phyloP scores from a whole-genome alignment of 176 grass and related monocot species.

The Alopecurus myosuroides region DNA sequence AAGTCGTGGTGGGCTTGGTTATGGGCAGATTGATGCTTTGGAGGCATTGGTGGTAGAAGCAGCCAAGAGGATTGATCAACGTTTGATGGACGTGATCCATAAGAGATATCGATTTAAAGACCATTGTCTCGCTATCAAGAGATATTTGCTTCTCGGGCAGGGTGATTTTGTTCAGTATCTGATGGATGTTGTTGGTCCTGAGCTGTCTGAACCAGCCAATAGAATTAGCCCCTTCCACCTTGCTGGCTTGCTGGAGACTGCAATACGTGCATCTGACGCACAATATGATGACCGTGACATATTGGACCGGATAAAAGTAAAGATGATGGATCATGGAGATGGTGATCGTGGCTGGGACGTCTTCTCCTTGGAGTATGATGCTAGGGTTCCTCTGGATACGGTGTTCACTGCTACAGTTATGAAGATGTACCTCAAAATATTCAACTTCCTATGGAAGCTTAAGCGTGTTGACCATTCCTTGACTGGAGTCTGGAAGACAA shows the following conservation, averaged over 20 bases:
- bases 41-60: conserved; percentile 87
- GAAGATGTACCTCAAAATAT: conserved; percentile 93
- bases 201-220: conserved; percentile 93
- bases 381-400: conserved; percentile 73
- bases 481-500: conserved; percentile 83
- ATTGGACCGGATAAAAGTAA: conserved; percentile 82
- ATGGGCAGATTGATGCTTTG: conserved; percentile 85
- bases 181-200: conserved; percentile 90
- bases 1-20: conserved; percentile 70
- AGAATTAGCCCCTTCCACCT: conserved; percentile 93
- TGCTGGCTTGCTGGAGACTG: conserved; percentile 79
- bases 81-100: conserved; percentile 93
- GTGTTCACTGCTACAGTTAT: conserved; percentile 91
- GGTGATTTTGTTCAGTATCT: conserved; percentile 98
- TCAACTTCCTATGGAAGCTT: conserved; percentile 93
- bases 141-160: conserved; percentile 95
- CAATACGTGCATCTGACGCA: conserved; percentile 82
- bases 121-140: conserved; percentile 91
- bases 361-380: conserved; percentile 94
- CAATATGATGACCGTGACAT: conserved; percentile 94
- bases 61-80: conserved; percentile 72
- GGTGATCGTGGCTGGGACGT: conserved; percentile 94
- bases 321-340: conserved; percentile 94
- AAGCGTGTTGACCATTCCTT: conserved; percentile 85
- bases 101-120: conserved; percentile 79